Conservation (phyloP, 768 basidiomycete genomes). For the Hygrophoropsis aurantiaca region DNA sequence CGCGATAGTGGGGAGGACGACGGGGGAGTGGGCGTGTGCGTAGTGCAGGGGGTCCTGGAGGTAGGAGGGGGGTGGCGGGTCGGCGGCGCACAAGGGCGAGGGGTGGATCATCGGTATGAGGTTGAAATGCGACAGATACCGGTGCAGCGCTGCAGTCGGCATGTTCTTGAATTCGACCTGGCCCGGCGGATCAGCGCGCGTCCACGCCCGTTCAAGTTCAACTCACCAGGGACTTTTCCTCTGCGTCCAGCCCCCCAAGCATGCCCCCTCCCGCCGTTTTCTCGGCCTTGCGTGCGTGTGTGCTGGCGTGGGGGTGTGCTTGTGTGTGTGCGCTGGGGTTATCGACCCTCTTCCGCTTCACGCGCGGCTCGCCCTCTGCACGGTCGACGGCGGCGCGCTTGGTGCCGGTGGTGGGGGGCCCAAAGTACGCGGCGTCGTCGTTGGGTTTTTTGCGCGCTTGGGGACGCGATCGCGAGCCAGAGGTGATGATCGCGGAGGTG, state of each 20-base stretch:
- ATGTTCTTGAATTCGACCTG: slow-evolving; percentile 79
- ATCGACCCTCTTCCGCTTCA: slow-evolving; percentile 73
- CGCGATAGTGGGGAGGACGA: slow-evolving; percentile 50
- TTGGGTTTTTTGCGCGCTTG: slow-evolving; percentile 62
- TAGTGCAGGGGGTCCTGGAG: slow-evolving; percentile 52
- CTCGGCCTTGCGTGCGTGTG: slow-evolving; percentile 28
- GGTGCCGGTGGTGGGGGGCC: slow-evolving; percentile 50
- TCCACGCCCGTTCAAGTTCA: slow-evolving; percentile 1
- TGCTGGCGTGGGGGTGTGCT: slow-evolving; percentile 25
- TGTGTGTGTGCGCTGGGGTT: no score
- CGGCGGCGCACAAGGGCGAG: slow-evolving; percentile 61
- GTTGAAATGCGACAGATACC: slow-evolving; percentile 73
- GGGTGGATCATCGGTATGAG: slow-evolving; percentile 71
- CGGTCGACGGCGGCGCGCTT: slow-evolving; percentile 71
- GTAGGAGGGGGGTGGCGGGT: slow-evolving; percentile 68
- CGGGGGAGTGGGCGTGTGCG: slow-evolving; percentile 47
- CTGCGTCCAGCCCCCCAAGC: slow-evolving; percentile 14
- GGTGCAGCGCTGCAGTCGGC: slow-evolving; percentile 62
- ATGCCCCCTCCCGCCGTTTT: slow-evolving; percentile 40
- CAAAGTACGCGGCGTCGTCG: slow-evolving; percentile 72
- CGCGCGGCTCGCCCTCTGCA: slow-evolving; percentile 70
- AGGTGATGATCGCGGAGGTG: slow-evolving; percentile 19
- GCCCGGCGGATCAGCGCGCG: no score
- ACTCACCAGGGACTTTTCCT: slow-evolving; percentile 22
- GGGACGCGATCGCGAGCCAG: slow-evolving; percentile 60